A percentile compares a stretch with the other conserved stretches of the same genome.
Evolutionary conservation across 495 filamentous ascomycete species (phyloP).

Genomic region (Mycothermus thermophilus): DNA sequence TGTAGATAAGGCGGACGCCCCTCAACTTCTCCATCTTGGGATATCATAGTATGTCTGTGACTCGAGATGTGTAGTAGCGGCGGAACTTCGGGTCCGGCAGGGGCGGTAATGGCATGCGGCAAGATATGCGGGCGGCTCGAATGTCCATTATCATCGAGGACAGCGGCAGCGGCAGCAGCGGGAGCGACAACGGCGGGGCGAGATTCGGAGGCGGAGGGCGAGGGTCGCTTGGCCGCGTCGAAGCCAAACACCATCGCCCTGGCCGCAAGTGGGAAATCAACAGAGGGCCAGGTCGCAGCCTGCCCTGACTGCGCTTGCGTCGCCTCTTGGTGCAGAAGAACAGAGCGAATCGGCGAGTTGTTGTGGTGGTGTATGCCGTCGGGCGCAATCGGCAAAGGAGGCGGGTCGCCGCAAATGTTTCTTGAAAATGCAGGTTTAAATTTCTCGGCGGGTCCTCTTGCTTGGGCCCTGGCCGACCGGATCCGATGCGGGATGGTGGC

Average conservation of each 20-base stretch:
- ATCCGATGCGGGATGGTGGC: background rate
- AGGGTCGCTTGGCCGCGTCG: conserved; percentile 9
- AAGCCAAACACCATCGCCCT: conserved; percentile 22
- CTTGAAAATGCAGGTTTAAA: conserved; percentile 12
- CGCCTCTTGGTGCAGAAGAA: too few species aligned
- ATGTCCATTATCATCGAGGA: conserved; percentile 28
- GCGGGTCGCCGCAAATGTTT: conserved; percentile 6
- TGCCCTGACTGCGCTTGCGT: too few species aligned
- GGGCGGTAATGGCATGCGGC: conserved; percentile 17
- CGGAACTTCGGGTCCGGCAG: conserved; percentile 8
- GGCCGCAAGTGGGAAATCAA: too few species aligned
- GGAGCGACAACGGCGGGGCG: conserved; percentile 4
- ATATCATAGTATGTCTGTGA: conserved; percentile 26
- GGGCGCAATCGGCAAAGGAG: too few species aligned
- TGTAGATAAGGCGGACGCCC: conserved; percentile 33
- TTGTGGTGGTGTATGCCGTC: too few species aligned
- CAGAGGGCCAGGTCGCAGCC: too few species aligned
- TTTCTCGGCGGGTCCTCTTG: conserved; percentile 9
- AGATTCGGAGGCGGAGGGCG: conserved; percentile 4
- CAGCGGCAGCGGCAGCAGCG: conserved; percentile 6
- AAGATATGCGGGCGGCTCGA: conserved; percentile 17
- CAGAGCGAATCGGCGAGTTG: too few species aligned
- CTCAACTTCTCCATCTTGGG: conserved; percentile 29
- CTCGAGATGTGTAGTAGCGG: too few species aligned
- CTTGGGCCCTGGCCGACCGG: too few species aligned